Base-by-base conservation (phyloP, 495 filamentous ascomycete genomes). In the Apodospora peruviana region DNA sequence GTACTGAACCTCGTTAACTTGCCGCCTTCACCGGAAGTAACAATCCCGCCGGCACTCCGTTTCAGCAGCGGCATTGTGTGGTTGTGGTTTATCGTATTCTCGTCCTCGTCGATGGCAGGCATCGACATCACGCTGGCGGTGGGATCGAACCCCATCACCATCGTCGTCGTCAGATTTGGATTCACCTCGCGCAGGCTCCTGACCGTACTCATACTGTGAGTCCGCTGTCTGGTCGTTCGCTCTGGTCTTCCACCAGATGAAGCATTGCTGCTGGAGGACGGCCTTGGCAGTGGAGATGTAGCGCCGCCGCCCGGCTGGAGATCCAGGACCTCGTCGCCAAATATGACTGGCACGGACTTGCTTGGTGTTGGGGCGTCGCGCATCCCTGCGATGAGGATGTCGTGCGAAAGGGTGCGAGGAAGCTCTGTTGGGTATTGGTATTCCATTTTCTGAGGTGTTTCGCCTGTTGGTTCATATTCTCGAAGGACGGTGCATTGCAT, bases 381-480 rank as follows among this genome's bases (percentile, higher is more conserved):
- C 48, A 85, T 59, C 41, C 77, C 75, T 12, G 79, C 75, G 40
- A 89, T 71, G 36, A 94, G 64, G 16, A 68, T 69, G 0, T 88
- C 86, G 58, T 90, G 87, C 0, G 79, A 53, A 48, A 81, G 80
- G 0, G 93, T 97, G 3, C 80, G 80, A 2, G 93, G 93, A 4
- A 98, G 74, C 2, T 70, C 67, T 0, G 80, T 84, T 1, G 86
- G 85, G 60, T 88, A 95, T 5, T 81, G 69, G 60, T 96, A 98
- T 27, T 74, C 68, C 9, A 71, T 71, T 63, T 90, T 91, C 55
- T 84, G 76, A 0, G 93, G 93, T 0, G 93, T 95, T n/a, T 79
- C 74, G 27, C 91, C 93, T 0, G 93, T 97, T 0, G 85, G 79
- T 7, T 74, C 62, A 58, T 96, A 96, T 61, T 96, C 89, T 46